A percentile compares a stretch with the other conserved stretches of the same genome.
These are phyloP conservation scores for Leccinum imitatum DNA, from an alignment of 768 basidiomycete species.

Conservation along the genomic window DNA sequence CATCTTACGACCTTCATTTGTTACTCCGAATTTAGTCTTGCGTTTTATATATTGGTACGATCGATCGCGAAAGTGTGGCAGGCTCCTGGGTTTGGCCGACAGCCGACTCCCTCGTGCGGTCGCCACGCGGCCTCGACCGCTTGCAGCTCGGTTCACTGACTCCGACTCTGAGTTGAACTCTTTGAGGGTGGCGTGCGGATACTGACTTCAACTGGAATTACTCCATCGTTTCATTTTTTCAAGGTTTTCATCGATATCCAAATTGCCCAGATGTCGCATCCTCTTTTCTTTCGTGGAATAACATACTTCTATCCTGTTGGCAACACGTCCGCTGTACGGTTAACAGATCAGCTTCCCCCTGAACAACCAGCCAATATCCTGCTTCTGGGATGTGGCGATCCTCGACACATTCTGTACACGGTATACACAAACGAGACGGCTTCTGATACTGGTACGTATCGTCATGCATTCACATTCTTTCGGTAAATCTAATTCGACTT, in stretches of 20 bases:
- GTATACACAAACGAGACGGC: constrained; percentile 26
- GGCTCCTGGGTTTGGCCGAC: not conserved
- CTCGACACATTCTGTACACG: constrained; percentile 53
- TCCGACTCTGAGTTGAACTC: not conserved
- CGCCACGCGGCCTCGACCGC: not conserved
- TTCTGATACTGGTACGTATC: constrained; percentile 10
- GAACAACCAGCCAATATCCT: constrained; percentile 50
- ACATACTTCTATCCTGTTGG: constrained; percentile 58
- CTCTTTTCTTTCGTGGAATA: constrained; percentile 28
- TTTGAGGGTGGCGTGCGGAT: no score
- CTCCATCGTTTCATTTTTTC: not conserved
- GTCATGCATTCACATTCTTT: not conserved
- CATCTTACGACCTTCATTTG: no score
- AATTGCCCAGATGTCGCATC: constrained; percentile 23
- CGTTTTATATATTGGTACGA: no score
- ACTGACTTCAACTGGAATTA: not conserved
- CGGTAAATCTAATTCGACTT: not conserved
- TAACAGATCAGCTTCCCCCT: constrained; percentile 47
- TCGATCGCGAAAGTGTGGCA: not conserved
- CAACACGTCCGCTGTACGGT: constrained; percentile 53
- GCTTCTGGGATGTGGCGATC: constrained; percentile 58
- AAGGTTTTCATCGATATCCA: not conserved
- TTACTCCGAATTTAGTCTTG: not conserved
- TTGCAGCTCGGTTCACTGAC: not conserved
- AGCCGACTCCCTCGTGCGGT: not conserved